Evolutionary conservation across 164 flowering plant species (phyloP), one percentile per base, ranked within the genome.

Genomic region (Cinnamomum chago): DNA sequence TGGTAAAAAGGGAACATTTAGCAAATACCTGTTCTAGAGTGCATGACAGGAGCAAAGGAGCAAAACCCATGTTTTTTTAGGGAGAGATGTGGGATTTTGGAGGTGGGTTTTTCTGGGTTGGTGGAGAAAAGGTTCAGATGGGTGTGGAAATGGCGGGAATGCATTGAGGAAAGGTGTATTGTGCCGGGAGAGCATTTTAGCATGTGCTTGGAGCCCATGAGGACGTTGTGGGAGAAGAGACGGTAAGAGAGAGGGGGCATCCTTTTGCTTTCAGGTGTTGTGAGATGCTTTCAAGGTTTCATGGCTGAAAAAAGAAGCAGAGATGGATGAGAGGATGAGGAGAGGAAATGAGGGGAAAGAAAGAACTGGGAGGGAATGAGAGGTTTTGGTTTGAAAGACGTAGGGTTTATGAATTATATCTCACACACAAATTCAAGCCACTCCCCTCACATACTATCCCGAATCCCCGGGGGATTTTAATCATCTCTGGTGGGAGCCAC

Each of bases 201-300:
- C 28, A 73, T 14, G 70, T 65, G 7, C 50, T 66, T 73, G 70
- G 40, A 52, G 70, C 27, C 47, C 71, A 73, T 66, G 51, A 62
- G 58, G 67, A 62, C 4, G n/a, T 23, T 62, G 52, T 20, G 18
- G 52, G 68, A 62, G 30, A 72, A 67, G 11, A 72, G 74, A 3
- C 58, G 35, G 27, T 64, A 58, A 28, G 74, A 47, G 55, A 72
- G 74, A 62, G 24, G 65, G 50, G 12, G 68, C 74, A 72, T 72
- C 24, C 23, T 40, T 25, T 23, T 23, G 27, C 62, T 67, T 24
- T 22, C 24, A 22, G 67, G 67, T 20, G 30, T 5, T 25, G 14
- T 58, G 30, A 52, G 71, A 11, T 47, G 14, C n/a, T 68, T 68
- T 68, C 70, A 47, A 68, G 71, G 5, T 23, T 68, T 40, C 71